Evolutionary conservation across 2,329 filamentous ascomycete genomes (phyloP), one percentile per base, ranked within the genome.

Genomic region (Fusarium nisikadoi): DNA sequence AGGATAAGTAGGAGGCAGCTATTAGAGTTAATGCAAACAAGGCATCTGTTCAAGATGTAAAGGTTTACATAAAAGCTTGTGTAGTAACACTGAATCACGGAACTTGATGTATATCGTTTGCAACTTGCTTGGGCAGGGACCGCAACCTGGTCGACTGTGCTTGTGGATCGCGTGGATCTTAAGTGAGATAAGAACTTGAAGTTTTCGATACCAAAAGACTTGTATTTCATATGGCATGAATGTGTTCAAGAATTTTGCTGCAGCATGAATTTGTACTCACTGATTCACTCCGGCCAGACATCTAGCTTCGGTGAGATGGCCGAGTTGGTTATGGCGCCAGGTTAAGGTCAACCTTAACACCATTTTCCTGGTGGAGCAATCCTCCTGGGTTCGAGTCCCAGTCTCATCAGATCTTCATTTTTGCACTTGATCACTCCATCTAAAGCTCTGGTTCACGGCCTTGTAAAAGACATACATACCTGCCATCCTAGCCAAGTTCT

Each of bases 321-420:
- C 54, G 54, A 60, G 60, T 62, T 49, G 43, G 54, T 62, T 62
- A 62, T 62, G 61, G 61, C 57, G 61, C 57, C 27, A 35, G 45
- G 38, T 35, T 62, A 62, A 33, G 38, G 45, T 64, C 33, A 64
- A 53, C 33, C 33, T 64, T 53, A 20, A 31, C 46, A 41, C 16
- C 20, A 35, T 63, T 55, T 54, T 63, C 46, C 23, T 55, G 46
- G 35, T 55, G 27, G 39, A 63, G 29, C 27, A 64, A 55, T 55
- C 58, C 39, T 64, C 35, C 58, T 55, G 46, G 27, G 35, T 36
- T 63, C 23, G 23, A 46, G 33, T 41, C 27, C 6, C 27, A 63
- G 46, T 55, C 57, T 63, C 27, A 54, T 54, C 46, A 54, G 5
- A 38, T 10, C 6, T 14, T 20, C 13, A 8, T 54, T 54, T 63